Base-by-base conservation (phyloP, 2,329 filamentous ascomycete genomes). In the Beauveria asiatica region DNA sequence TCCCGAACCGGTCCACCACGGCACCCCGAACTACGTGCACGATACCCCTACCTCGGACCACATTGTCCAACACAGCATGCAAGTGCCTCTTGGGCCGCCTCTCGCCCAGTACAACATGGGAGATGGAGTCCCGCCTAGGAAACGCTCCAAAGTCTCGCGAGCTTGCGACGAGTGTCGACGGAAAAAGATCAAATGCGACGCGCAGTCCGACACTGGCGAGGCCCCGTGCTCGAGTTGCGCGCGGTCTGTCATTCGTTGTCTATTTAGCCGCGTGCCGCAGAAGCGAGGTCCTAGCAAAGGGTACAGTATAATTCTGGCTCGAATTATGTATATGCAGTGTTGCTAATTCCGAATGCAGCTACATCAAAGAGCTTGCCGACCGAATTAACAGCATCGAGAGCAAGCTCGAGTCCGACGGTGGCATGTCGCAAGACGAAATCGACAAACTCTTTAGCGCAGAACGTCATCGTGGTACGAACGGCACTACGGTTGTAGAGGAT, bases 351-450 rank as follows among this genome's bases (percentile, higher is more conserved):
- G 8, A 16, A 17, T 23, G 10, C 67, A 90, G 87, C 17, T 96
- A 96, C 67, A 96, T 96, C 71, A 96, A 95, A 70, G 91, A 96
- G 72, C 81, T 96, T 23, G 90, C 91, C 25, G 91, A 96, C 69
- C 81, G 92, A 27, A 85, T 96, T 62, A 86, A 92, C 67, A 87
- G 83, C 48, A 86, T 96, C 50, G 92, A 96, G 70, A 88, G 87
- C 65, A 89, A 90, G 69, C 84, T 94, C 61, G 82, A 81, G 45
- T 78, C 76, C 9, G 80, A 83, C 37, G 72, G 72, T 62, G 74
- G 67, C 45, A 68, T 73, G 61, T 76, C 72, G 45, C 74, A 77
- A 58, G 77, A 79, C 57, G 72, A 75, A n/a, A 72, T 81, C n/a
- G 78, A 81, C 42, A 70, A 72, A 51, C 67, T 75, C 11, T 74